Evolutionary conservation across 768 basidiomycete genomes (phyloP).

Genomic region (Suillus placidus): DNA sequence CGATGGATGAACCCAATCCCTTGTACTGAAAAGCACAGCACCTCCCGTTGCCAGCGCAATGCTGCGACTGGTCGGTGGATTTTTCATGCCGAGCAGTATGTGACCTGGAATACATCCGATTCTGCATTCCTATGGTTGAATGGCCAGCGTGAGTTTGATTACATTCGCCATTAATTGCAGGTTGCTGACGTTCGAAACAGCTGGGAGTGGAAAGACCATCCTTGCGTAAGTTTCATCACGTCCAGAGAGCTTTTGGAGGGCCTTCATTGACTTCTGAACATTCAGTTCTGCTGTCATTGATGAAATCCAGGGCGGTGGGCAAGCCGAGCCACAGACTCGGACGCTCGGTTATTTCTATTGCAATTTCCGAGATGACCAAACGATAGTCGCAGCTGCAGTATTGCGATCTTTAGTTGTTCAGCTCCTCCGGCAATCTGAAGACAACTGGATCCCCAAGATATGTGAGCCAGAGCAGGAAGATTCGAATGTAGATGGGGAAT

Average conservation of each 20-base stretch:
- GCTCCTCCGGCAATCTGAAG: neutral
- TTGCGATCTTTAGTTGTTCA: constrained; percentile 22
- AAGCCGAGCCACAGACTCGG: constrained; percentile 3
- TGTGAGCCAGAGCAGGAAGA: neutral
- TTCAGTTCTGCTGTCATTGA: constrained; percentile 10
- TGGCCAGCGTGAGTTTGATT: neutral
- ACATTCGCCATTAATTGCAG: neutral
- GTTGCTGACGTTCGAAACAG: neutral
- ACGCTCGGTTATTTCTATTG: constrained; percentile 22
- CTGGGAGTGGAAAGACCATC: neutral
- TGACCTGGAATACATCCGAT: neutral
- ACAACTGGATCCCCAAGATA: neutral
- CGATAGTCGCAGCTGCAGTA: constrained; percentile 13
- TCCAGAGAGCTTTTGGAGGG: neutral
- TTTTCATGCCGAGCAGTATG: neutral
- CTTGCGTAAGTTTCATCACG: neutral
- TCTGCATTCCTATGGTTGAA: neutral
- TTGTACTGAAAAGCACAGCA: neutral
- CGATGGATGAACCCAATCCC: neutral
- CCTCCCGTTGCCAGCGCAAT: neutral
- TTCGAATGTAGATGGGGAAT: neutral
- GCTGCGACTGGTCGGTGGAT: neutral
- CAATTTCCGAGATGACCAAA: constrained; percentile 9
- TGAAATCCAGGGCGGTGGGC: neutral
- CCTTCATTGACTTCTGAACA: neutral